A percentile compares a stretch with the other conserved stretches of the same genome.
These are phyloP conservation scores for Alloascoidea africana DNA, from an alignment of 805 yeast genomes.

Conservation along the genomic window DNA sequence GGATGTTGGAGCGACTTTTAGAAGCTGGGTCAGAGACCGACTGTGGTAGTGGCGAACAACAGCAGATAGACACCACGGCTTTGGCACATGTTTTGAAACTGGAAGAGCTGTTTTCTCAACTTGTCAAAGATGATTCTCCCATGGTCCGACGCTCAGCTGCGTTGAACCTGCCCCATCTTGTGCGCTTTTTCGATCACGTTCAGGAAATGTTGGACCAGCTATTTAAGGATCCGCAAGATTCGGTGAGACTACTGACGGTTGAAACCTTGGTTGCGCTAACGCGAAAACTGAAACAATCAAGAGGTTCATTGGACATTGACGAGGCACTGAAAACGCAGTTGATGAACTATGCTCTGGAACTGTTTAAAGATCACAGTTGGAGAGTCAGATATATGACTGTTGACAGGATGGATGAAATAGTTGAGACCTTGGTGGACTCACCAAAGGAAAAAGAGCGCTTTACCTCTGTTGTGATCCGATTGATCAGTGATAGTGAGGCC, in stretches of 20 bases:
- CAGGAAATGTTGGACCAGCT: constrained; percentile 60
- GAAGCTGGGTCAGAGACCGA: background rate
- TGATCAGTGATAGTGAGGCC: constrained; percentile 72
- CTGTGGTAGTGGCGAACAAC: constrained; percentile 42
- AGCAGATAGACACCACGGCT: too few relatives aligned
- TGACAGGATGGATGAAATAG: constrained; percentile 54
- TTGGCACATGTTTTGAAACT: constrained; percentile 23
- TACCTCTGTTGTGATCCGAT: constrained; percentile 36
- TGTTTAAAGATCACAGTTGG: constrained; percentile 71
- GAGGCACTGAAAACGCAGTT: constrained; percentile 45
- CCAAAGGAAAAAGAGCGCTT: constrained; percentile 31
- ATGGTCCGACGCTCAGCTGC: constrained; percentile 85
- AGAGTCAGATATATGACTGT: constrained; percentile 82
- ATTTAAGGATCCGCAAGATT: constrained; percentile 64
- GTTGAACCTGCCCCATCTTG: constrained; percentile 26
- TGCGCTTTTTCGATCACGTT: constrained; percentile 29
- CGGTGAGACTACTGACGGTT: constrained; percentile 63
- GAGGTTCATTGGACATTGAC: constrained; percentile 22
- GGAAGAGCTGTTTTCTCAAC: constrained; percentile 46
- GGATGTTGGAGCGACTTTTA: constrained; percentile 19
- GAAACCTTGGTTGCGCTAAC: constrained; percentile 57
- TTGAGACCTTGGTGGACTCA: constrained; percentile 37
- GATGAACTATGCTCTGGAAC: constrained; percentile 42
- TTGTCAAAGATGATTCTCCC: constrained; percentile 67
- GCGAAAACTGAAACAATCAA: constrained; percentile 45